Base-by-base conservation (phyloP, 139 green algal species). In the Desmodesmus armatus region DNA sequence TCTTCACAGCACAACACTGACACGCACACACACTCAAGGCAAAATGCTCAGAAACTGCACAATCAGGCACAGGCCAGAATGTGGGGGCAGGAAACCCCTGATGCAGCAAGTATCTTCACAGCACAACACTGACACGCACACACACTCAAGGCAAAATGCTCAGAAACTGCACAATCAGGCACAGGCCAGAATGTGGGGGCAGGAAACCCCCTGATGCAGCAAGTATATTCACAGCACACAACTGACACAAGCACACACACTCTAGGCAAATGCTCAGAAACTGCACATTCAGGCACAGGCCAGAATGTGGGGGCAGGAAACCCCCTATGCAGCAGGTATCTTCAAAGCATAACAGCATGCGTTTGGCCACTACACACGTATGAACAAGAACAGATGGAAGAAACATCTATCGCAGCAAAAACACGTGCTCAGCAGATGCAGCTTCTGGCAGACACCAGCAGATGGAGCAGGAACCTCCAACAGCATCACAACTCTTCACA, bases 231-330 rank as follows among this genome's bases (percentile, higher is more conserved):
- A 53, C 15, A 49, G 49, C 29, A 47, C 17, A 69, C 5, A 3
- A 35, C 1, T 15, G 44, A 67, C 44, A 41, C 41, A n/a, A 55
- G 17, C 27, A 21, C 19, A 81, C 31, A 35, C 29, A 69, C 43
- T 3, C 40, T 41, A 43, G 3, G 21, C 47, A 15, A 43, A 19
- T 75, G 66, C 80, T 85, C 80, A 78, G 80, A 79, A 79, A 44
- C 80, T 73, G 58, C 66, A 41, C 27, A 40, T 3, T 79, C 67
- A 25, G 27, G 43, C 65, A 77, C 44, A 7, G 58, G 33, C 21
- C 33, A 51, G 66, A 78, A 31, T 29, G 29, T 49, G 49, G 79
- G 80, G 80, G 67, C 80, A 85, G 80, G 80, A 85, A 69, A 58
- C 67, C 80, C 80, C 66, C 35, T 33, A 23, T 43, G 49, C 43